Conservation (phyloP, 495 filamentous ascomycete species). For the Letharia columbiana region DNA sequence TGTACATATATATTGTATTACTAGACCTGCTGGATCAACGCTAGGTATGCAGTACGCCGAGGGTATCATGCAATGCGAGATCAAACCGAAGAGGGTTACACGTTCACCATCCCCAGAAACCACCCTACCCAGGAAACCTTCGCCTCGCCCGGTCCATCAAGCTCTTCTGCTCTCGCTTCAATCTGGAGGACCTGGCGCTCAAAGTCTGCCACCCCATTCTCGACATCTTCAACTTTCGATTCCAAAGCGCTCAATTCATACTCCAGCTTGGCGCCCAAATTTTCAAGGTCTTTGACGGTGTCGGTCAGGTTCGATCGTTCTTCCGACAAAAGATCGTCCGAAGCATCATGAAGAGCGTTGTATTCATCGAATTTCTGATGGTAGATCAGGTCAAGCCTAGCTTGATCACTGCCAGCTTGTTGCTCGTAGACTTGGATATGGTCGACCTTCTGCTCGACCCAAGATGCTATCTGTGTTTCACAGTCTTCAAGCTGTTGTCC, state of each 20-base stretch:
- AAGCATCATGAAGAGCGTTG: constrained; percentile 52
- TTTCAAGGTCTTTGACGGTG: constrained; percentile 70
- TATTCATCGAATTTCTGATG: constrained; percentile 58
- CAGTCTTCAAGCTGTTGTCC: constrained; percentile 42
- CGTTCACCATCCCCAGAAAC: constrained; percentile 33
- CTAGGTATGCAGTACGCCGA: constrained; percentile 8
- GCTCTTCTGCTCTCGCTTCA: constrained; percentile 61
- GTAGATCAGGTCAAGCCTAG: constrained; percentile 60
- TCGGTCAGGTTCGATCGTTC: constrained; percentile 63
- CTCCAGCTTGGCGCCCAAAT: constrained; percentile 78
- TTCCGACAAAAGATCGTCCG: constrained; percentile 56
- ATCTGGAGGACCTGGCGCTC: constrained; percentile 70
- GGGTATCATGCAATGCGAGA: constrained; percentile 18
- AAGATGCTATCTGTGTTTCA: constrained; percentile 46
- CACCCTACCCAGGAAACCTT: constrained; percentile 48
- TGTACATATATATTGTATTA: constrained; percentile 10
- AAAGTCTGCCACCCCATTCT: constrained; percentile 73
- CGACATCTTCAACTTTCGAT: constrained; percentile 79
- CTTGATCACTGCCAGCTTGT: constrained; percentile 49
- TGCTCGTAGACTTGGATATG: constrained; percentile 56
- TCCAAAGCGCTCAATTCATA: constrained; percentile 81
- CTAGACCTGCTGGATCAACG: background rate
- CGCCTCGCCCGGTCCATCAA: constrained; percentile 57
- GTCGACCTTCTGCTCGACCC: constrained; percentile 58
- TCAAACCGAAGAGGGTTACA: constrained; percentile 5